phyloP scores from a whole-genome alignment of 257 asterid species.

The Fraxinus americana region DNA sequence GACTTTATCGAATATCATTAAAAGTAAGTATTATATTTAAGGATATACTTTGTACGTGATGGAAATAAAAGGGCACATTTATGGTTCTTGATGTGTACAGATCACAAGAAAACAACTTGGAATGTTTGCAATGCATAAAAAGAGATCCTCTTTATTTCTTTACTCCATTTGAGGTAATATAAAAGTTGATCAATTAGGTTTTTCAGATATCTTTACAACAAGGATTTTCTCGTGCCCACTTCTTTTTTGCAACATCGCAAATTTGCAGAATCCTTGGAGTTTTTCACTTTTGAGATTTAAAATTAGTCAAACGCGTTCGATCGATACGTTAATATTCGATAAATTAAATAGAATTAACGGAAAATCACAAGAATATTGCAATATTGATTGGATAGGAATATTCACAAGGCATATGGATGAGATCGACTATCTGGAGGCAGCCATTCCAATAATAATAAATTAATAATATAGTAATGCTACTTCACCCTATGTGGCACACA shows the following conservation, averaged over 20 bases:
- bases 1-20: too few relatives aligned
- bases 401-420: too few relatives aligned
- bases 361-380: not conserved
- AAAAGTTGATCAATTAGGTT: constrained; percentile 3
- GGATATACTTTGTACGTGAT: not conserved
- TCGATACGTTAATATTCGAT: too few relatives aligned
- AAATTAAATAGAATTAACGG: too few relatives aligned
- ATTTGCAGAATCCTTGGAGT: not conserved
- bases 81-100: constrained; percentile 20
- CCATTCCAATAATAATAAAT: too few relatives aligned
- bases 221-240: not conserved
- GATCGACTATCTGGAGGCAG: too few relatives aligned
- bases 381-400: too few relatives aligned
- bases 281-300: not conserved
- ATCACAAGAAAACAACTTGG: constrained; percentile 4
- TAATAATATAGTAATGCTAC: too few relatives aligned
- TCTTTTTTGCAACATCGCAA: not conserved
- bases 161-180: constrained; percentile 24
- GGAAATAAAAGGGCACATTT: not conserved
- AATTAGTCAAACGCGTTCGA: not conserved
- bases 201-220: not conserved
- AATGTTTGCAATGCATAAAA: constrained; percentile 1
- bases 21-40: too few relatives aligned
- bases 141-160: constrained; percentile 22
- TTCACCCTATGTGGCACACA: too few relatives aligned